These are phyloP conservation scores for Cercophora newfieldiana DNA, from an alignment of 495 filamentous ascomycete species.

Conservation along the genomic window DNA sequence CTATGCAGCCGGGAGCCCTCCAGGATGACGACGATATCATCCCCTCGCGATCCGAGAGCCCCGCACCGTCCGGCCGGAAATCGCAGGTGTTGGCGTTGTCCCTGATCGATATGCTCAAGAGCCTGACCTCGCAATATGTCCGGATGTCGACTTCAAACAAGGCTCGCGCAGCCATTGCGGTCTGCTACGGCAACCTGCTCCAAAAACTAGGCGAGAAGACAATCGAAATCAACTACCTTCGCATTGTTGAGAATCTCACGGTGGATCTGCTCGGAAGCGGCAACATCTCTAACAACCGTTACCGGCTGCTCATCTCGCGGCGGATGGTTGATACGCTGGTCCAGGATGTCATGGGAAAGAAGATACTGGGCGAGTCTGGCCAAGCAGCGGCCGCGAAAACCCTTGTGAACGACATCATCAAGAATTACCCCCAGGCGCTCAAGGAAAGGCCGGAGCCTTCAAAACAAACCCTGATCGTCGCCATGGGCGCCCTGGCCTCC, in stretches of 20 bases:
- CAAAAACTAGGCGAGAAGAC: constrained; percentile 70
- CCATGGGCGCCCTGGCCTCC: constrained; percentile 77
- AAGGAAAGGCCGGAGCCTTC: constrained; percentile 89
- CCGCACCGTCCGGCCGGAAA: constrained; percentile 63
- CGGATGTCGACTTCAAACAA: constrained; percentile 78
- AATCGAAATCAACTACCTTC: constrained; percentile 75
- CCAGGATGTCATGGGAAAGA: constrained; percentile 77
- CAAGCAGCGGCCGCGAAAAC: constrained; percentile 78
- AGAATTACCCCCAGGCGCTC: constrained; percentile 90
- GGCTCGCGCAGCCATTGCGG: constrained; percentile 76
- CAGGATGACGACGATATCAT: constrained; percentile 69
- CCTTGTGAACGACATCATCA: constrained; percentile 84
- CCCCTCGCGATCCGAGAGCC: constrained; percentile 72
- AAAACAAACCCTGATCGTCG: constrained; percentile 79
- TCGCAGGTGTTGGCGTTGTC: constrained; percentile 69
- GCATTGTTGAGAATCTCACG: constrained; percentile 78
- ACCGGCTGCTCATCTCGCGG: constrained; percentile 80
- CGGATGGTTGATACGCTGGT: constrained; percentile 82
- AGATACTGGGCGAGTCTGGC: constrained; percentile 83
- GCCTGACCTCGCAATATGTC: constrained; percentile 79
- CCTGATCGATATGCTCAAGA: constrained; percentile 75
- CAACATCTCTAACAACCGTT: constrained; percentile 79
- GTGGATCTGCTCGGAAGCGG: constrained; percentile 75
- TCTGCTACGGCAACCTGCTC: constrained; percentile 82
- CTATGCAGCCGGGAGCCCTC: constrained; percentile 47